Percentiles rank a stretch among this genome's conserved stretches.
Evolutionary conservation across 1,284 basidiomycete genomes (phyloP).

Genomic region (Vanrija pseudolonga): DNA sequence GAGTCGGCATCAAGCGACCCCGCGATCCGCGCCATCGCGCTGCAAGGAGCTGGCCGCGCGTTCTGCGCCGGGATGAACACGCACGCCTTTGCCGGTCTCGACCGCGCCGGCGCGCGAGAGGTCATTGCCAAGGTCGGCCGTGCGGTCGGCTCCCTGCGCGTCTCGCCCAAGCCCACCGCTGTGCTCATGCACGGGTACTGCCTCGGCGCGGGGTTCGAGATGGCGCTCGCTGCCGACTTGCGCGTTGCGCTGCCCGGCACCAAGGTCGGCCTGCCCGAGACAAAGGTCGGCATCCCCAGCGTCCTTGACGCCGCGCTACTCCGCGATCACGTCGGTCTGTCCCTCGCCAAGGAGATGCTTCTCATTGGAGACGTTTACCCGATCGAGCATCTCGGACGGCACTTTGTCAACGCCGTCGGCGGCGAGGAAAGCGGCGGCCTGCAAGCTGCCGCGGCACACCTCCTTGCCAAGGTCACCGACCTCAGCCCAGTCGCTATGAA

Average conservation of each 20-base stretch:
- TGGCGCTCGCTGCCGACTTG: slow-evolving; percentile 18
- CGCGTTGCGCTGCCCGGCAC: slow-evolving; percentile 1
- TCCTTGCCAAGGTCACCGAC: slow-evolving; percentile 12
- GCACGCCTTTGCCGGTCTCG: slow-evolving; percentile 8
- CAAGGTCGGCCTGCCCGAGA: slow-evolving; percentile 14
- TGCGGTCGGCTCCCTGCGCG: slow-evolving; percentile 12
- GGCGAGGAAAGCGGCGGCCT: background rate
- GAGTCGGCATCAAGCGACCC: slow-evolving; percentile 3
- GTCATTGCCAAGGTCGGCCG: slow-evolving; percentile 9
- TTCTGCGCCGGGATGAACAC: slow-evolving; percentile 20
- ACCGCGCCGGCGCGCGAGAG: background rate
- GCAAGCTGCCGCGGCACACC: background rate
- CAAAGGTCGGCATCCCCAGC: slow-evolving; percentile 16
- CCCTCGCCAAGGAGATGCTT: slow-evolving; percentile 15
- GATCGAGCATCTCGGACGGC: slow-evolving; percentile 1
- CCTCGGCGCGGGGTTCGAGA: slow-evolving; percentile 18
- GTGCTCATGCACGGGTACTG: slow-evolving; percentile 15
- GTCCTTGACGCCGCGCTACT: slow-evolving; percentile 18
- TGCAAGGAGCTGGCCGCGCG: slow-evolving; percentile 5
- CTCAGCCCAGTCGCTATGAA: slow-evolving; percentile 15
- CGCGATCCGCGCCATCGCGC: slow-evolving; percentile 13
- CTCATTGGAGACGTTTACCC: slow-evolving; percentile 14
- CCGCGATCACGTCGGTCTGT: slow-evolving; percentile 9
- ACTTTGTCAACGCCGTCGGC: slow-evolving; percentile 7
- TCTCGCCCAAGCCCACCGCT: slow-evolving; percentile 11